These are phyloP conservation scores for Lachancea fermentati DNA, from an alignment of 805 yeast species.

Conservation along the genomic window DNA sequence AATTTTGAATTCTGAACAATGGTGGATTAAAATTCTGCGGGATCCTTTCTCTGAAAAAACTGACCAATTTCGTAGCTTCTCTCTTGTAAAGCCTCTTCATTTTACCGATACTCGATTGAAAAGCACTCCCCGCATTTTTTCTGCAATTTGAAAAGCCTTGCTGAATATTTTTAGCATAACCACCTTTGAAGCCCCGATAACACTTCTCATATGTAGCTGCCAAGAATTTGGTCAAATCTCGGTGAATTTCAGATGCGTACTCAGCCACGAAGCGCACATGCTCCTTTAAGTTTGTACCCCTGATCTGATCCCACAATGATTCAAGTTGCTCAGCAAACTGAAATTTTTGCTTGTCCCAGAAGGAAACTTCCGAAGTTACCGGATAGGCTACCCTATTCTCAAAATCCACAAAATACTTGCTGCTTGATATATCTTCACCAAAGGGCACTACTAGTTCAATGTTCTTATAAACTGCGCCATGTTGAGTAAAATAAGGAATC, in stretches of 20 bases:
- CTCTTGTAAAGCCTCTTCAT: no score
- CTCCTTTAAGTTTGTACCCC: neutral
- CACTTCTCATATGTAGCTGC: no score
- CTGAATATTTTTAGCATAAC: no score
- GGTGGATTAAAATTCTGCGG: neutral
- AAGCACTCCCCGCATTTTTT: no score
- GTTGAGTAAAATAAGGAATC: conserved; percentile 8
- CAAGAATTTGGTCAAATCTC: neutral
- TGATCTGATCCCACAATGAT: neutral
- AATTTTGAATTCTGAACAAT: neutral
- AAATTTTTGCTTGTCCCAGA: conserved; percentile 5
- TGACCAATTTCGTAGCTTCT: no score
- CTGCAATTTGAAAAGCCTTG: no score
- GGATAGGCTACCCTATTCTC: conserved; percentile 9
- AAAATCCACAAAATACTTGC: conserved; percentile 8
- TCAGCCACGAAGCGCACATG: neutral
- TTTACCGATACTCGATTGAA: no score
- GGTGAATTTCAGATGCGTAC: neutral
- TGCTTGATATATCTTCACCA: conserved; percentile 2
- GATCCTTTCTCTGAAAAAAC: neutral
- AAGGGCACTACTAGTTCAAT: conserved; percentile 7
- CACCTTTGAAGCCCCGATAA: no score
- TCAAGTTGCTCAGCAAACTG: neutral
- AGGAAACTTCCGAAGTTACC: conserved; percentile 2
- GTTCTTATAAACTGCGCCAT: conserved; percentile 5